Evolutionary conservation across 352 stramenopile genomes (phyloP).

Genomic region (Elongisporangium anandrum): DNA sequence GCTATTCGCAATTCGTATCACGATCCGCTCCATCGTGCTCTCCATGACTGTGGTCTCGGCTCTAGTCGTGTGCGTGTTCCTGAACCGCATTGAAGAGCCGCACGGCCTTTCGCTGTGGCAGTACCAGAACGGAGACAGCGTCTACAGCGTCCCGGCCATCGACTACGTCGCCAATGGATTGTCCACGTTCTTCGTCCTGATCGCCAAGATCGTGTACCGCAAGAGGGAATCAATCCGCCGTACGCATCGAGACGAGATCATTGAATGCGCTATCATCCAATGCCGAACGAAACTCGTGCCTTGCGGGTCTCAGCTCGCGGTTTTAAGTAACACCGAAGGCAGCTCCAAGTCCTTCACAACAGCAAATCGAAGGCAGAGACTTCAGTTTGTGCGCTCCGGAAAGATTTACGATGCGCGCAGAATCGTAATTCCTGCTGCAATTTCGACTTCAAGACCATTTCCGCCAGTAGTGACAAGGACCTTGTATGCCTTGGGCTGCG

Average conservation of each 20-base stretch:
- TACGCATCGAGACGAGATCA: background rate
- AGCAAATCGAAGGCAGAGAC: background rate
- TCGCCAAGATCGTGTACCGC: conserved; percentile 7
- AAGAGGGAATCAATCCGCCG: conserved; percentile 12
- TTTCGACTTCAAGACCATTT: background rate
- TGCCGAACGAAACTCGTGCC: background rate
- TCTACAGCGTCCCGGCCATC: background rate
- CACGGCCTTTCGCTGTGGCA: background rate
- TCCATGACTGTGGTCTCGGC: conserved; percentile 2
- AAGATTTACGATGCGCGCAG: background rate
- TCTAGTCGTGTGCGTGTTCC: conserved; percentile 17
- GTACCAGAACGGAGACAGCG: background rate
- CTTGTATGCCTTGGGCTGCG: background rate
- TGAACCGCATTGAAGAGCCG: conserved; percentile 12
- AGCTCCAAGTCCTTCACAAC: background rate
- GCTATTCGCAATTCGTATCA: conserved; percentile 12
- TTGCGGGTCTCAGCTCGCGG: background rate
- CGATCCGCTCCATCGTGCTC: conserved; percentile 3
- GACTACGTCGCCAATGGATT: background rate
- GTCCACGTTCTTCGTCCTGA: background rate
- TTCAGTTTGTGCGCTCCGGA: background rate
- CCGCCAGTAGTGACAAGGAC: background rate
- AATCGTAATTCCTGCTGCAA: background rate
- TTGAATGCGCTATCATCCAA: conserved; percentile 15
- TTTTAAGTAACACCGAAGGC: background rate